Evolutionary conservation across 2,329 filamentous ascomycete species (phyloP).

Genomic region (Tolypocladium ovalisporum): DNA sequence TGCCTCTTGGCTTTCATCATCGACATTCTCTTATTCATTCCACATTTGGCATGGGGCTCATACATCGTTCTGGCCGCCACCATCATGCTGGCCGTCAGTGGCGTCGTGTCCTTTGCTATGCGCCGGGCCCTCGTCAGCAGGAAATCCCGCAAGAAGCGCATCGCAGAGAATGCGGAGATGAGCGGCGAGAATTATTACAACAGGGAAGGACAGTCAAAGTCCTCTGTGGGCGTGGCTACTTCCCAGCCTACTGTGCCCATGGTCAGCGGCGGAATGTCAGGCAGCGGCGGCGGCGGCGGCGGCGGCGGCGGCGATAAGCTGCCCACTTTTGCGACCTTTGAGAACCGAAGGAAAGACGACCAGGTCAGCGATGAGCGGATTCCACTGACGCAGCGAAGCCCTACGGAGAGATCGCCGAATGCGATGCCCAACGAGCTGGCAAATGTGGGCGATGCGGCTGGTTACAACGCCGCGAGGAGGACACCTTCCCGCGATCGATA

Average conservation of each 20-base stretch:
- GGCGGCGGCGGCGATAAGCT: constrained; percentile 30
- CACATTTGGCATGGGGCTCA: constrained; percentile 86
- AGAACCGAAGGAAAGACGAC: constrained; percentile 53
- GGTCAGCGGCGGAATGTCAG: constrained; percentile 42
- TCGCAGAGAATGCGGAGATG: constrained; percentile 94
- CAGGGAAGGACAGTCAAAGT: constrained; percentile 47
- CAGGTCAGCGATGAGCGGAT: constrained; percentile 57
- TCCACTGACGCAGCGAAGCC: constrained; percentile 56
- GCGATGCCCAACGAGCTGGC: constrained; percentile 28
- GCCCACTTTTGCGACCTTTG: constrained; percentile 53
- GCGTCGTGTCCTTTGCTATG: constrained; percentile 88
- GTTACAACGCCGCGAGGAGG: constrained; percentile 22
- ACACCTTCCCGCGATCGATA: constrained; percentile 50
- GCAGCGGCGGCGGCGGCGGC: constrained; percentile 25
- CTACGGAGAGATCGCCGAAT: constrained; percentile 45
- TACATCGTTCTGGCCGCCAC: constrained; percentile 88
- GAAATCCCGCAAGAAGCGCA: constrained; percentile 85
- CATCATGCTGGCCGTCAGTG: constrained; percentile 70
- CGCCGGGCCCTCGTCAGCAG: constrained; percentile 81
- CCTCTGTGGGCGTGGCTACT: constrained; percentile 27
- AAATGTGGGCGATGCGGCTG: constrained; percentile 20
- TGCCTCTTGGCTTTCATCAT: constrained; percentile 82
- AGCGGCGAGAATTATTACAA: constrained; percentile 88
- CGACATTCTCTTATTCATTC: constrained; percentile 88
- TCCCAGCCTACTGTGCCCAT: constrained; percentile 47